Percentiles rank a stretch among this genome's conserved stretches.
phyloP scores from a whole-genome alignment of 768 basidiomycete species.

The Pleurotus cornucopiae region DNA sequence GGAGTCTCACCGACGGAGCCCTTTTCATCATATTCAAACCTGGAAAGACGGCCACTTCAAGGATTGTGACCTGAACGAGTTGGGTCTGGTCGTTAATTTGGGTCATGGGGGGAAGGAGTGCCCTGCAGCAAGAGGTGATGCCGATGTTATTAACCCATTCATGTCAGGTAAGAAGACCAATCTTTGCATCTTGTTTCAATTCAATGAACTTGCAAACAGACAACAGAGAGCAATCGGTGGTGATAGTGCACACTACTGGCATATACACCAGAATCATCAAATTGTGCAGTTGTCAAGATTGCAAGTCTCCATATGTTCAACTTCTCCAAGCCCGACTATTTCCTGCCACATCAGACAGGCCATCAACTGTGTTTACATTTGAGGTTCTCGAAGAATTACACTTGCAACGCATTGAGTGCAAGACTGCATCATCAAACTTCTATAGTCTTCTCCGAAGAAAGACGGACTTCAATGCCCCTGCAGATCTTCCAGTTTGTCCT shows the following conservation, averaged over 20 bases:
- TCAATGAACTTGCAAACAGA: background rate
- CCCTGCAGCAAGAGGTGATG: background rate
- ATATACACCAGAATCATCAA: slow-evolving; percentile 14
- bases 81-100: slow-evolving; percentile 12
- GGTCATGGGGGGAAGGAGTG: slow-evolving; percentile 8
- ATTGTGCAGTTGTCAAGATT: slow-evolving; percentile 15
- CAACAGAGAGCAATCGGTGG: background rate
- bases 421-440: slow-evolving; percentile 13
- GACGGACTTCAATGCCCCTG: slow-evolving; percentile 3
- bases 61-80: slow-evolving; percentile 10
- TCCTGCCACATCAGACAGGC: slow-evolving; percentile 11
- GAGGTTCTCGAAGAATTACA: slow-evolving; percentile 10
- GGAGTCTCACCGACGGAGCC: background rate
- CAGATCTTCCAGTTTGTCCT: background rate
- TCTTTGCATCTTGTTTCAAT: background rate
- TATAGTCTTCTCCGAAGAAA: slow-evolving; percentile 5
- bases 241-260: slow-evolving; percentile 12
- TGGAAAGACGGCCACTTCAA: slow-evolving; percentile 4
- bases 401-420: slow-evolving; percentile 12
- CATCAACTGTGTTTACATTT: slow-evolving; percentile 12
- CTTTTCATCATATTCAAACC: slow-evolving; percentile 4
- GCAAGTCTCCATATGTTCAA: slow-evolving; percentile 11
- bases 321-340: slow-evolving; percentile 13
- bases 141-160: slow-evolving; percentile 5
- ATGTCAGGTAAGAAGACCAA: background rate